These are phyloP conservation scores for Ceratocystis eucalypticola DNA, from an alignment of 2,329 filamentous ascomycete genomes.

Conservation along the genomic window DNA sequence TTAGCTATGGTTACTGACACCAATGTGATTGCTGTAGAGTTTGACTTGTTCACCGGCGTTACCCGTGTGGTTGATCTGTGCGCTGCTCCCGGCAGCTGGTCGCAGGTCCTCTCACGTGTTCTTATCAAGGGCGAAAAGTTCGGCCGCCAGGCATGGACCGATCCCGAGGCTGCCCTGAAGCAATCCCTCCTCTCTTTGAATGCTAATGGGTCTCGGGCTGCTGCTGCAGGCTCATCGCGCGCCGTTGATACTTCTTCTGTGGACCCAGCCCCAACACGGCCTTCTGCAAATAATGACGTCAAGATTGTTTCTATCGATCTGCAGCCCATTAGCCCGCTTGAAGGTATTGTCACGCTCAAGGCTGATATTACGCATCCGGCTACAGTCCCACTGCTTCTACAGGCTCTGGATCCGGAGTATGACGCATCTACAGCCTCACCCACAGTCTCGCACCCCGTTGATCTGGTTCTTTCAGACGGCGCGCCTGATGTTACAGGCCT, in stretches of 20 bases:
- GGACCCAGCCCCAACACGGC: not conserved
- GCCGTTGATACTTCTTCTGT: slow-evolving; percentile 41
- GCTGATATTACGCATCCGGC: slow-evolving; percentile 96
- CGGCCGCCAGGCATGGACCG: slow-evolving; percentile 72
- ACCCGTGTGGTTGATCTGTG: slow-evolving; percentile 91
- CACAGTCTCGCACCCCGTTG: slow-evolving; percentile 62
- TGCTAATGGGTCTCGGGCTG: slow-evolving; percentile 15
- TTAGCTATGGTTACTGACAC: slow-evolving; percentile 2
- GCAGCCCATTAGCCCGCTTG: slow-evolving; percentile 86
- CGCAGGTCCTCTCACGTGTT: slow-evolving; percentile 84
- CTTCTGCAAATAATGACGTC: slow-evolving; percentile 21
- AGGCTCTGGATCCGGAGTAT: slow-evolving; percentile 64
- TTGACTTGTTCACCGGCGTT: slow-evolving; percentile 82
- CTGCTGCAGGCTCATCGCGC: slow-evolving; percentile 7
- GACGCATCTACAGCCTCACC: slow-evolving; percentile 31
- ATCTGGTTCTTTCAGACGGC: slow-evolving; percentile 88
- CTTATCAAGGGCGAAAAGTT: slow-evolving; percentile 90
- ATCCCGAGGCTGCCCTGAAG: slow-evolving; percentile 54
- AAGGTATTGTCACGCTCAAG: slow-evolving; percentile 81
- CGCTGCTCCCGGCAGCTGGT: slow-evolving; percentile 93
- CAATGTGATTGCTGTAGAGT: slow-evolving; percentile 43
- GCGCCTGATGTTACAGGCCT: slow-evolving; percentile 93
- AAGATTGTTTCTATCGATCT: slow-evolving; percentile 94
- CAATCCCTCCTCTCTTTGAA: slow-evolving; percentile 16
- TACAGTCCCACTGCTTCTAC: slow-evolving; percentile 77